Evolutionary conservation across 441 rosid genomes (phyloP), one percentile per base, ranked within the genome.

Genomic region (Erysimum pusillum): DNA sequence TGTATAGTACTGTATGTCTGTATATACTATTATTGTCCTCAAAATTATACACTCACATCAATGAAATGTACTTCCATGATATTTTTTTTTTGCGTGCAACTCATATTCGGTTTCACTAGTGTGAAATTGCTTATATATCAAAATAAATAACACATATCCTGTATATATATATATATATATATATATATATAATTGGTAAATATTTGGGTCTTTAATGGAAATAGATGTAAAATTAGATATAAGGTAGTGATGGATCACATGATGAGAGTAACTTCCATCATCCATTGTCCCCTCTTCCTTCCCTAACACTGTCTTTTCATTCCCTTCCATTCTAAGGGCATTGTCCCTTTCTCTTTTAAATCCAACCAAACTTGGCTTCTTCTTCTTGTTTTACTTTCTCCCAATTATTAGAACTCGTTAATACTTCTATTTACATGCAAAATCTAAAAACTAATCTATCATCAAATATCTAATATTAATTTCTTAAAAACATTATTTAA

Each of bases 311-410:
- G 75, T 74, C 82, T 79, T 73, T 72, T 73, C 82, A 79, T 74
- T 78, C 71, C 67, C 78, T 79, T 79, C 75, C 79, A 74, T 77
- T 77, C 81, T 71, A 65, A 77, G 69, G 73, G 63, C 77, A 77
- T 71, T 77, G 76, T 71, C 81, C 51, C 73, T 77, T 71, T 65
- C 81, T 77, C 81, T 77, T 77, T 77, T 77, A 45, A 65, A 58
- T 72, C 73, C 69, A 77, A 77, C 77, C 73, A 42, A 77, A 59
- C 69, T 51, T 77, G 77, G 73, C 81, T 20, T 77, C 81, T 71
- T 71, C 77, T 77, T 77, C 77, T 77, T 77, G 79, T 62, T 76
- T 44, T 7, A 39, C 31, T 65, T 77, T 41, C 32, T 51, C 49
- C 66, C 56, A 71, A 32, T 77, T 72, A 71, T 76, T 70, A 56